Evolutionary conservation across 768 basidiomycete species (phyloP).

Genomic region (Dioszegia aurantiaca): DNA sequence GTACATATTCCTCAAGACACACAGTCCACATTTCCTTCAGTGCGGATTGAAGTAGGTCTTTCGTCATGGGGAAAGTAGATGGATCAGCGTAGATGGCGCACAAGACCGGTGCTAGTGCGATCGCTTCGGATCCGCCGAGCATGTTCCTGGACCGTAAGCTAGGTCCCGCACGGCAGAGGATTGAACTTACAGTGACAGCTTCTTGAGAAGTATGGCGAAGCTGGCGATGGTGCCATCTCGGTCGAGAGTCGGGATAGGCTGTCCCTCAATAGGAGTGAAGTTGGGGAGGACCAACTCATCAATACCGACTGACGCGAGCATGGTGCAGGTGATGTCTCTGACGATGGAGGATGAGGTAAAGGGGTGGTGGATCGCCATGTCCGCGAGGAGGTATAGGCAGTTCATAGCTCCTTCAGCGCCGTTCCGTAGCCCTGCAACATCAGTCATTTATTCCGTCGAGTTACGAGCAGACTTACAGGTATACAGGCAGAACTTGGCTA

Average conservation of each 20-base stretch:
- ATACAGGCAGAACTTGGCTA: not conserved
- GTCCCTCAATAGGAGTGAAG: not conserved
- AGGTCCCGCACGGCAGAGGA: not conserved
- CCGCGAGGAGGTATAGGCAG: not conserved
- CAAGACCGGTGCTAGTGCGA: constrained; percentile 2
- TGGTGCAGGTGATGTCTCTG: constrained; percentile 2
- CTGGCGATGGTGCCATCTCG: not conserved
- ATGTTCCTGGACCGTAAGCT: not conserved
- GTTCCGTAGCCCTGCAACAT: not conserved
- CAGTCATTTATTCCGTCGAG: not conserved
- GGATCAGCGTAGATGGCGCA: constrained; percentile 3
- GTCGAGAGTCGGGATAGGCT: not conserved
- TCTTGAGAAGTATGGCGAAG: not conserved
- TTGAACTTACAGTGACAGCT: not conserved
- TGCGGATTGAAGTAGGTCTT: not conserved
- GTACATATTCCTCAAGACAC: not conserved
- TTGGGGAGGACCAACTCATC: not conserved
- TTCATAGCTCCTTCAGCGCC: not conserved
- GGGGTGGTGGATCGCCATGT: not conserved
- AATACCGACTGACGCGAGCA: not conserved
- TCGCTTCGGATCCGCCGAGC: not conserved
- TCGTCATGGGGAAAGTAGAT: not conserved
- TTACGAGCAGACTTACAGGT: not conserved
- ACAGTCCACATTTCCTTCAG: not conserved
- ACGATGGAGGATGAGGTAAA: not conserved